Base-by-base conservation (phyloP, 768 basidiomycete genomes). In the Multifurca ochricompacta region DNA sequence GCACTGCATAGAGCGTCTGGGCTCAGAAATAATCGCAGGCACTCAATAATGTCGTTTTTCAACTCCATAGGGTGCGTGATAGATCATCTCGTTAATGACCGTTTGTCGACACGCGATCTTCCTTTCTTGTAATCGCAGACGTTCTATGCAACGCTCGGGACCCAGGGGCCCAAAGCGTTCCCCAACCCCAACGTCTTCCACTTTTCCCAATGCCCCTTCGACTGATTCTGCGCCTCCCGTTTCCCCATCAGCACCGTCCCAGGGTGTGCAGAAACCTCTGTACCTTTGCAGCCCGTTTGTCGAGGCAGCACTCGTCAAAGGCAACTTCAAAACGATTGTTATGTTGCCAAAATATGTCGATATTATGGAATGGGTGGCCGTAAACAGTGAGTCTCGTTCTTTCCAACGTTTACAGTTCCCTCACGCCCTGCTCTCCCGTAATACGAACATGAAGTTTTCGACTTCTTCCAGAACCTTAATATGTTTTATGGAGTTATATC, bases 261-360 rank as follows among this genome's bases (percentile, higher is more conserved):
- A 75, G 76, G 6, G 43, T 57, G n/a, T 40, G 47, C 65, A 63
- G 32, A 90, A 88, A 60, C 86, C 89, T 1, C 72, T 97, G 16
- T 96, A 95, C 66, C 78, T 97, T 10, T 95, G 87, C 69, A 87
- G 88, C 50, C 94, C 94, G 3, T 98, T 98, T 68, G 91, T 88
- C 51, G 93, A 95, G 63, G 87, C 92, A 2, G 91, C 95, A 0
- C 78, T 98, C 40, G 94, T 98, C 55, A 97, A 95, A 69, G 95
- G 95, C 21, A 96, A 93, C 70, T 97, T 96, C 76, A 97, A 95
- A 74, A 96, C 93, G 3, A 97, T 98, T 64, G 93, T 97, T 53
- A 87, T 92, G 71, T 77, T 92, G 50, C 95, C 95, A 6, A 96
- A 95, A 68, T 96, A 94, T 63, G 86, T 90, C 27, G 91, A 95